Base-by-base conservation (phyloP, 169 alveolate genomes). In the Eimeria sp. region DNA sequence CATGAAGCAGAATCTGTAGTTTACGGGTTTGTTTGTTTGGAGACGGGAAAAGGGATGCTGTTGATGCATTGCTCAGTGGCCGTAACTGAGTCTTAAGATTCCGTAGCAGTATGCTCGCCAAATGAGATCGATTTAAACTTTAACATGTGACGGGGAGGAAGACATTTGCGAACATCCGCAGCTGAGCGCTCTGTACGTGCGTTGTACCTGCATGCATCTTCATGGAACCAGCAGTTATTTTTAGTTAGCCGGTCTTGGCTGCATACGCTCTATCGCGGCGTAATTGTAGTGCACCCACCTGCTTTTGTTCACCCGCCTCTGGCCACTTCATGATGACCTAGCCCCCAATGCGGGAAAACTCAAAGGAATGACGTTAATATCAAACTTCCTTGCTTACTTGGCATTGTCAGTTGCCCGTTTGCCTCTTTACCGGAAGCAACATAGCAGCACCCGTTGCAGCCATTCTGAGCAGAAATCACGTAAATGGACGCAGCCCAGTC, bases 51-150 rank as follows among this genome's bases (percentile, higher is more conserved):
- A 18, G 60, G 60, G 64, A 77, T 23, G 64, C 25, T 77, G 33
- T 49, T 77, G 85, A 49, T 23, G 14, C 85, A 46, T 37, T 46
- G 64, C 49, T 77, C 83, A 77, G 85, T 33, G 23, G 56, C 85
- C 85, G 8, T 46, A 27, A 27, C 64, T 49, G 62, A 77, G 85
- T 46, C 85, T 43, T 13, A 46, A n/a, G 78, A 33, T 71, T 71
- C 78, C 78, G 9, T 71, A 14, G 23, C 78, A 71, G 49, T 71
- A 23, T 71, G 6, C 78, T 71, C 37, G 78, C 78, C 52, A 71
- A 71, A 30, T n/a, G 27, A 71, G 78, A 33, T 71, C 27, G 52
- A 33, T 71, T 71, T 71, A 71, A 52, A 71, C 78, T 71, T 71
- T 46, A 71, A 71, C 37, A 10, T 71, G 23, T 71, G 78, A 71